Evolutionary conservation across 208 protist genomes (phyloP).

Genomic region (Wallacemonas sp.): DNA sequence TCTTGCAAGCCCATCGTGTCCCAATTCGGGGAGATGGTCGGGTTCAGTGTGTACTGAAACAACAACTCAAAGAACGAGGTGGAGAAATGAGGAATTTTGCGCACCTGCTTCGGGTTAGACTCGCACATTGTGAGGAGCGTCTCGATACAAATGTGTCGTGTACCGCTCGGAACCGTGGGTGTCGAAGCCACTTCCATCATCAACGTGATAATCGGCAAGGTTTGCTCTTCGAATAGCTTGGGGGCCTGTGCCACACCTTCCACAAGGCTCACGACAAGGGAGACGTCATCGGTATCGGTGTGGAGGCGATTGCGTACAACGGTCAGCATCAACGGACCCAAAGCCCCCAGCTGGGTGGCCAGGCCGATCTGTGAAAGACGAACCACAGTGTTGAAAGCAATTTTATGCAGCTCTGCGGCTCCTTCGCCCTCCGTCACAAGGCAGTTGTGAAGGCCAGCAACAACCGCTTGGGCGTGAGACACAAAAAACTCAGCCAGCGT

Average conservation of each 20-base stretch:
- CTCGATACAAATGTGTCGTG: constrained; percentile 84
- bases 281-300: constrained; percentile 43
- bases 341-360: constrained; percentile 30
- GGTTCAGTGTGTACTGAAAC: constrained; percentile 83
- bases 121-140: constrained; percentile 81
- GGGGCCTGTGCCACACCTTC: constrained; percentile 52
- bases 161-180: constrained; percentile 38
- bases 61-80: constrained; percentile 80
- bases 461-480: constrained; percentile 37
- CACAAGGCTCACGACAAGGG: constrained; percentile 50
- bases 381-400: constrained; percentile 64
- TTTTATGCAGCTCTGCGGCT: constrained; percentile 40
- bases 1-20: constrained; percentile 46
- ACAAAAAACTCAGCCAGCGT: constrained; percentile 59
- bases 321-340: constrained; percentile 69
- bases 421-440: constrained; percentile 28
- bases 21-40: constrained; percentile 66
- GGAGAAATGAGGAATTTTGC: constrained; percentile 80
- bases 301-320: constrained; percentile 68
- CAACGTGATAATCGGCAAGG: constrained; percentile 48
- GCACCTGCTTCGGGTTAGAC: constrained; percentile 66
- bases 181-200: constrained; percentile 78
- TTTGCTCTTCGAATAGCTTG: constrained; percentile 57
- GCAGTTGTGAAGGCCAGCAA: constrained; percentile 54
- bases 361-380: constrained; percentile 46